phyloP scores from a whole-genome alignment of 306 rosid species.

The Gastrolobium bilobum region DNA sequence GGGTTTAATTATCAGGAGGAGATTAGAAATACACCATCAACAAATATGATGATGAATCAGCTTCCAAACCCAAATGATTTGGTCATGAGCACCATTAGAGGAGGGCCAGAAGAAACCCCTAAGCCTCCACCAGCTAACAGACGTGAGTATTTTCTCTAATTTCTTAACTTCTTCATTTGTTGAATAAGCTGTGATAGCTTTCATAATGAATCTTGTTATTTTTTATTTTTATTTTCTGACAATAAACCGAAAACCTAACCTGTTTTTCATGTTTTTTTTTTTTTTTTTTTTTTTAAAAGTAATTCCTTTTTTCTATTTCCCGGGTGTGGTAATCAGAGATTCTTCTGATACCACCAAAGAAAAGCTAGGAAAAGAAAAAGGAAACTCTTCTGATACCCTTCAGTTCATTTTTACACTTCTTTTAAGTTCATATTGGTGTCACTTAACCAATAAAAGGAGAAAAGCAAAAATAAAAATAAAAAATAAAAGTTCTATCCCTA shows the following conservation, averaged over 20 bases:
- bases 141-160: constrained; percentile 63
- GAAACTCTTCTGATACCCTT: constrained; percentile 42
- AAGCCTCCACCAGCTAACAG: constrained; percentile 76
- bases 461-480: constrained; percentile 17
- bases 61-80: constrained; percentile 65
- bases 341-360: constrained; percentile 47
- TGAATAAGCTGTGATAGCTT: neutral
- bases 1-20: constrained; percentile 71
- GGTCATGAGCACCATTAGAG: constrained; percentile 59
- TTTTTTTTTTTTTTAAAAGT: neutral
- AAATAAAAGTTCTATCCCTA: constrained; percentile 45
- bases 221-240: neutral
- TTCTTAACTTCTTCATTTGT: constrained; percentile 10
- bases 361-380: constrained; percentile 38
- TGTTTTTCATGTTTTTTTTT: constrained; percentile 12
- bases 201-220: neutral
- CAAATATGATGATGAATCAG: constrained; percentile 71
- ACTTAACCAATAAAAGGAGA: constrained; percentile 48
- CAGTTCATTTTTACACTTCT: constrained; percentile 45
- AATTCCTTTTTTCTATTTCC: constrained; percentile 3
- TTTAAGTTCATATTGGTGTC: constrained; percentile 46
- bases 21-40: constrained; percentile 72
- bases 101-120: constrained; percentile 74
- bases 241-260: neutral
- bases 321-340: constrained; percentile 46